Base-by-base conservation (phyloP, 495 filamentous ascomycete genomes). In the Mycothermus thermophilus region DNA sequence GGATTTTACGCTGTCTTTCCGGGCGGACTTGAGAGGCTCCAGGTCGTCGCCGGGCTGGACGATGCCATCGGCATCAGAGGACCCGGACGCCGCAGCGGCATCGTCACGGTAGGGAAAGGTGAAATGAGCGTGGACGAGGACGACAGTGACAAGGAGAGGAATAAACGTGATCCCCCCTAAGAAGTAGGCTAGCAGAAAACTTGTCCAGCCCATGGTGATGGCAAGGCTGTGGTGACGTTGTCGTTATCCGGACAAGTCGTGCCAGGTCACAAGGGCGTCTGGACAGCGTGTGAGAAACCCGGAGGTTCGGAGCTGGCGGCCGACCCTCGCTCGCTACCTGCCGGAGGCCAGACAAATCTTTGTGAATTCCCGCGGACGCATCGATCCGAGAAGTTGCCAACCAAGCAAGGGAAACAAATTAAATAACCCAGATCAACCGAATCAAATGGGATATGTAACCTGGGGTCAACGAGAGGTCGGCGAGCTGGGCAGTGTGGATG, bases 81-180 rank as follows among this genome's bases (percentile, higher is more conserved):
- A 28, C 34, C 47, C 38, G 5, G 32, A 22, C 16, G 37, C 13
- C 34, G 44, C 7, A 19, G 46, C 40, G 48, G 40, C 46, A 40
- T 58, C 57, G 31, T 64, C 46, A 41, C 52, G 60, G 29, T 58
- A 38, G 3, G 81, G 80, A 29, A 84, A 68, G 6, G 74, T 78
- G 19, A 80, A 47, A 55, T 86, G 75, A 42, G 72, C 75, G 48
- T 83, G 74, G 18, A 80, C 53, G 14, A 90, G 48, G 24, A 85
- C 25, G 20, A 71, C 51, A n/a, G 54, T 55, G 30, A 88, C 40
- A 40, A 88, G 30, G 4, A 93, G 60, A 26, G 90, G 92, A 36
- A 95, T 48, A 44, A 97, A 87, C 17, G 86, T 93, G 46, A 96
- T 56, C 50, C 88, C 92, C 55, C 92, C 92, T 42, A 95, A 57